phyloP scores from a whole-genome alignment of 495 filamentous ascomycete genomes.

The Polyplosphaeria fusca region DNA sequence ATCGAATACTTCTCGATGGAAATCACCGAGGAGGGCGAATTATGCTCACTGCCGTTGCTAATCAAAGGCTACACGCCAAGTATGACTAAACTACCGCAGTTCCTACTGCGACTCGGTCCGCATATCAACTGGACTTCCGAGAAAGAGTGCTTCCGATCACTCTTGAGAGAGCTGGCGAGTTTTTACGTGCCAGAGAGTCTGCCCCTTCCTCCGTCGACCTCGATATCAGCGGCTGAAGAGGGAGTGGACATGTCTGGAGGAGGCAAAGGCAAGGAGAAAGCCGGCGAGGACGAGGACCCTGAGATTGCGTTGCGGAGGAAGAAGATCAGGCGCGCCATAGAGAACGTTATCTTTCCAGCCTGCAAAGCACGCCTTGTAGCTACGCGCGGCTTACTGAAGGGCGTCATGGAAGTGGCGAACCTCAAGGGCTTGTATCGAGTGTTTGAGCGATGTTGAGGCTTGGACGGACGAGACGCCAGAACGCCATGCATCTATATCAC shows the following conservation, averaged over 20 bases:
- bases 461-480: not conserved
- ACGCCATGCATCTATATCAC: too few relatives aligned
- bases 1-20: constrained; percentile 88
- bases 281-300: constrained; percentile 39
- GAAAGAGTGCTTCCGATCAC: constrained; percentile 79
- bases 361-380: constrained; percentile 81
- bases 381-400: constrained; percentile 71
- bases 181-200: constrained; percentile 90
- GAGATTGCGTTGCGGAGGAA: constrained; percentile 55
- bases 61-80: constrained; percentile 84
- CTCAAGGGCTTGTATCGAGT: constrained; percentile 92
- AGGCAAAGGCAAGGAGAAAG: constrained; percentile 11
- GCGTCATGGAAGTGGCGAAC: constrained; percentile 86
- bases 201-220: constrained; percentile 49
- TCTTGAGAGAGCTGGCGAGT: constrained; percentile 80
- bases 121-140: constrained; percentile 84
- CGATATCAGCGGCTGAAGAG: constrained; percentile 28
- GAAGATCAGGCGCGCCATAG: constrained; percentile 59
- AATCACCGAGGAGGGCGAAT: constrained; percentile 71
- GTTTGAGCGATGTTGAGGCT: constrained; percentile 82
- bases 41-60: constrained; percentile 76
- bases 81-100: constrained; percentile 81
- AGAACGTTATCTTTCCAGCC: constrained; percentile 76
- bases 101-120: constrained; percentile 84
- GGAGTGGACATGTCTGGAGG: not conserved